Base-by-base conservation (phyloP, 176 grass and related monocot species). In the Cymbopogon citratus region DNA sequence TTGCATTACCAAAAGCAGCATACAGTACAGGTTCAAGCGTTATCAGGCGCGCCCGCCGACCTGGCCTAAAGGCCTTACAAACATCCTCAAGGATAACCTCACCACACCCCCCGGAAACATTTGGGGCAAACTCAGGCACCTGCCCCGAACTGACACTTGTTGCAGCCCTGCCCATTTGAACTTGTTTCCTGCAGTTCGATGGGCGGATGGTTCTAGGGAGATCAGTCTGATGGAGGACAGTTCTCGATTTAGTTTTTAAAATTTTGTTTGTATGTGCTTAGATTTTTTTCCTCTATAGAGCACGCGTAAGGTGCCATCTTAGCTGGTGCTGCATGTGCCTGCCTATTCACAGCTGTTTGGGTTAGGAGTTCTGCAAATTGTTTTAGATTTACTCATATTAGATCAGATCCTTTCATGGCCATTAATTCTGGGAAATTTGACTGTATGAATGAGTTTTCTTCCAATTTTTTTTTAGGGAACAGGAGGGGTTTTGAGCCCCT, bases 291-390 rank as follows among this genome's bases (percentile, higher is more conserved):
- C 35, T 52, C 24, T 61, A 40, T 63, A 52, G 54, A 65, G 72
- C 49, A 84, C 75, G 76, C 76, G 10, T 75, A 19, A 11, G 25
- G 43, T 57, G 9, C 25, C 86, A 66, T 31, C 73, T 65, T 66
- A 87, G 65, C 41, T 52, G 79, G 79, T 12, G 38, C 38, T 8
- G n/a, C 41, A 19, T 78, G 66, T 59, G 11, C 38, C 31, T 19
- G 10, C 36, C 40, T 19, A 49, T 63, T 77, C 21, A 31, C 49
- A 77, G 60, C 54, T 77, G 54, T 62, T 63, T 33, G 31, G 29
- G 40, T 71, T 48, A 71, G 24, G 6, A 26, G 52, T n/a, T 1
- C 64, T 41, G 24, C 3, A 34, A 12, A 24, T 14, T 23, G 26
- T 81, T 87, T 81, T 23, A 25, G 34, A 9, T 87, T 31, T 75